These are phyloP conservation scores for Canna indica DNA, from an alignment of 176 grass and related monocot species.

Conservation along the genomic window DNA sequence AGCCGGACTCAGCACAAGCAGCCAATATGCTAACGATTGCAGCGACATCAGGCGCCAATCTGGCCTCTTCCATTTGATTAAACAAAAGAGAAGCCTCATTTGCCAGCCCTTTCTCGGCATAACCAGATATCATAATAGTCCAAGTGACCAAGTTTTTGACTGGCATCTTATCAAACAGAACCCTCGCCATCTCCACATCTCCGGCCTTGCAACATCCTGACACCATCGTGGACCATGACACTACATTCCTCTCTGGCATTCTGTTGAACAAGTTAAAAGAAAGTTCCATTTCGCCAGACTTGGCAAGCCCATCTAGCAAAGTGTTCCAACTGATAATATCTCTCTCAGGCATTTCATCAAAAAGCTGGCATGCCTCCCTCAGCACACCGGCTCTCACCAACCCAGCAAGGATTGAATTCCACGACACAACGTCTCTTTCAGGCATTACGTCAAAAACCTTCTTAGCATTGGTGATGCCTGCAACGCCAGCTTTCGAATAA, in stretches of 20 bases:
- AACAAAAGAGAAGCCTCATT: conserved; percentile 49
- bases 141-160: conserved; percentile 61
- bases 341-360: conserved; percentile 57
- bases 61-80: conserved; percentile 40
- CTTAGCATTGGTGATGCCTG: conserved; percentile 8
- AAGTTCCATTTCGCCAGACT: conserved; percentile 35
- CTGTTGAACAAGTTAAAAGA: conserved; percentile 47
- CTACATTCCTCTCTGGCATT: conserved; percentile 62
- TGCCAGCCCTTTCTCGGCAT: conserved; percentile 36
- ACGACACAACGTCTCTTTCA: conserved; percentile 35
- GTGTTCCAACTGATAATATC: conserved; percentile 75
- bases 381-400: conserved; percentile 39
- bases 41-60: conserved; percentile 40
- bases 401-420: conserved; percentile 41
- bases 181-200: conserved; percentile 52
- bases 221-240: conserved; percentile 60
- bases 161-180: conserved; percentile 62
- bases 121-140: conserved; percentile 70
- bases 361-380: conserved; percentile 27
- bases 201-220: conserved; percentile 66
- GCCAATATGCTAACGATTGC: conserved; percentile 59
- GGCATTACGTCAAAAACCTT: conserved; percentile 52
- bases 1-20: conserved; percentile 60
- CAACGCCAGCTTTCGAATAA: conserved; percentile 39
- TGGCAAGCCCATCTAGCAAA: conserved; percentile 47